Evolutionary conservation across 352 stramenopile species (phyloP).

Genomic region (Phytophthora nicotianae): DNA sequence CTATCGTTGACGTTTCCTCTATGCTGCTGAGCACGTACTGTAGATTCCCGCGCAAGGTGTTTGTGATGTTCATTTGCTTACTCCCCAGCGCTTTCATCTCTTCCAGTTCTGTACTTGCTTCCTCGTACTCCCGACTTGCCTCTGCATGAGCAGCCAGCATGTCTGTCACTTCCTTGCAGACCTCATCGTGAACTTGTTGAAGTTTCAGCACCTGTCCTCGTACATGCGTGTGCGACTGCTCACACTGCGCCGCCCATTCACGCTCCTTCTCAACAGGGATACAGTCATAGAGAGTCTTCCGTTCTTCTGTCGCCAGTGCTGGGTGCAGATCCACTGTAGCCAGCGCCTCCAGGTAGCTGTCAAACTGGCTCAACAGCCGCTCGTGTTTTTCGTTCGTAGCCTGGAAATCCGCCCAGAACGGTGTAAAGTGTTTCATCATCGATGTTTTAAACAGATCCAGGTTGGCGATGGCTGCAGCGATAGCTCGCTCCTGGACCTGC

Average conservation of each 20-base stretch:
- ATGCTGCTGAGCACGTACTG: slow-evolving; percentile 71
- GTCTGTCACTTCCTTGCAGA: slow-evolving; percentile 61
- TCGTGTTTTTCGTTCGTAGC: slow-evolving; percentile 58
- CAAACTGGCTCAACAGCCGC: slow-evolving; percentile 69
- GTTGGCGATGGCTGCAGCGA: slow-evolving; percentile 76
- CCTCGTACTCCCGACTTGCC: slow-evolving; percentile 45
- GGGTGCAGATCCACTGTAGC: slow-evolving; percentile 69
- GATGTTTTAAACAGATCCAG: slow-evolving; percentile 81
- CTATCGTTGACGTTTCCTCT: slow-evolving; percentile 61
- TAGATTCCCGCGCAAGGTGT: slow-evolving; percentile 68
- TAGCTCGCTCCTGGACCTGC: slow-evolving; percentile 71
- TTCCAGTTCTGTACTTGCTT: slow-evolving; percentile 51
- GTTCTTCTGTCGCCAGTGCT: slow-evolving; percentile 52
- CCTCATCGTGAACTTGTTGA: slow-evolving; percentile 68
- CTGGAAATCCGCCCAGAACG: slow-evolving; percentile 85
- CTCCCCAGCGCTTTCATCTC: slow-evolving; percentile 56
- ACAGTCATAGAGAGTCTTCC: slow-evolving; percentile 82
- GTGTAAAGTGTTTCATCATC: slow-evolving; percentile 83
- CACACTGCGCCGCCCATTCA: slow-evolving; percentile 77
- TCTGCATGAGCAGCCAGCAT: slow-evolving; percentile 56
- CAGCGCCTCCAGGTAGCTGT: slow-evolving; percentile 63
- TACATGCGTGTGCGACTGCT: slow-evolving; percentile 79
- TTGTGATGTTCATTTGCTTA: slow-evolving; percentile 62
- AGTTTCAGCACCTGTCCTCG: slow-evolving; percentile 66
- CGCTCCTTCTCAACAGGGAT: slow-evolving; percentile 83